Base-by-base conservation (phyloP, 345 rosid genomes). In the Eucalyptus paniculata region DNA sequence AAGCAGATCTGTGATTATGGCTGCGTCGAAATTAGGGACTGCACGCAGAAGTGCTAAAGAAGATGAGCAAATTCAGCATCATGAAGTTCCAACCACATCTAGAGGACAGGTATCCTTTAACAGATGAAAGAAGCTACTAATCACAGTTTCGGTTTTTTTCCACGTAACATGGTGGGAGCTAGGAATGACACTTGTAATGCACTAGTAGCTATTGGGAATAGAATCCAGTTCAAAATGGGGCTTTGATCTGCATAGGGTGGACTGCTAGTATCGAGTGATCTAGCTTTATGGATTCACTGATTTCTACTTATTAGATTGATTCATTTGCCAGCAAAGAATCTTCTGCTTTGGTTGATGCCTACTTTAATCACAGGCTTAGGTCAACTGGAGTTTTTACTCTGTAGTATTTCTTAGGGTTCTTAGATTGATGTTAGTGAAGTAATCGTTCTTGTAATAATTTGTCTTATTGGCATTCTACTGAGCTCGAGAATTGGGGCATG, bases 51-150 rank as follows among this genome's bases (percentile, higher is more conserved):
- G 67, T 85, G 91, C 85, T 88, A 93, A 90, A 45, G 92, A 89
- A 87, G 90, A 89, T 49, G 91, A 88, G 69, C 81, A 83, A 85
- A 90, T 89, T 91, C 90, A 90, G 89, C 93, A 89, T 89, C 89
- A 91, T 72, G 86, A 86, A 45, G 67, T 77, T 40, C 44, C 60
- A 86, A 49, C 88, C 8, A 91, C 86, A 88, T 91, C 96, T 47
- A 90, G 17, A 87, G 91, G 88, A 65, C 91, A 94, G 97, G 99
- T 96, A 90, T 77, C 89, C 87, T 23, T 67, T 13, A 24, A 51
- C 60, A 40, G 53, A 32, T 51, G 90, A 34, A 42, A 88, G 40
- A 24, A 45, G 37, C 49, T 62, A 19, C 69, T 58, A 69, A 12
- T 85, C 81, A 47, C 12, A 42, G 17, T 60, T 40, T 50, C 28